A percentile compares a stretch with the other conserved stretches of the same genome.
phyloP scores from a whole-genome alignment of 345 rosid species.

The Lepidium sativum region DNA sequence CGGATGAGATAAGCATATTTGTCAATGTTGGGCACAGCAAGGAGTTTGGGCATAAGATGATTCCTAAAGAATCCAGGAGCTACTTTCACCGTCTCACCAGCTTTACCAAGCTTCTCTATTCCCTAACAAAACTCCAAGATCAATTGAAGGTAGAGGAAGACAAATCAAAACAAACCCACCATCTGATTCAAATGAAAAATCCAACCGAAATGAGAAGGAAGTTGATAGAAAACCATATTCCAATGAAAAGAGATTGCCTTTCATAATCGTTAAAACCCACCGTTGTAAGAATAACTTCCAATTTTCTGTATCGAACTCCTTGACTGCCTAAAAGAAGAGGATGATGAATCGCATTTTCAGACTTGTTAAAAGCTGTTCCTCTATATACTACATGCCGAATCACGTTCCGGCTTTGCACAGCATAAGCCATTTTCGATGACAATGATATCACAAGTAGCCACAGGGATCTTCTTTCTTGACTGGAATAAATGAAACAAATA shows the following conservation, averaged over 20 bases:
- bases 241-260: not conserved
- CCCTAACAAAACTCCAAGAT: constrained; percentile 31
- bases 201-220: not conserved
- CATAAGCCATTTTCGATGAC: constrained; percentile 18
- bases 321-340: constrained; percentile 66
- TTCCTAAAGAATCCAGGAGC: constrained; percentile 93
- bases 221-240: not conserved
- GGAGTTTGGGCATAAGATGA: constrained; percentile 88
- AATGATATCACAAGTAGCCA: constrained; percentile 14
- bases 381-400: constrained; percentile 18
- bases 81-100: constrained; percentile 87
- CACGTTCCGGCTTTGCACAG: constrained; percentile 22
- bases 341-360: constrained; percentile 39
- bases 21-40: constrained; percentile 89
- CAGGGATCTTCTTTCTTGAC: constrained; percentile 4
- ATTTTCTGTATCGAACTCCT: constrained; percentile 69
- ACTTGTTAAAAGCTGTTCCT: constrained; percentile 23
- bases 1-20: constrained; percentile 78
- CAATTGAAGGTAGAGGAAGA: not conserved
- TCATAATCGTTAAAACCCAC: constrained; percentile 29
- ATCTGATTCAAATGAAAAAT: not conserved
- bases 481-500: not conserved
- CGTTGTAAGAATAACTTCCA: constrained; percentile 88
- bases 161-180: not conserved
- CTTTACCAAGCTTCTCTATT: constrained; percentile 91